Base-by-base conservation (phyloP, 352 stramenopile genomes). In the Pythium aphanidermatum region DNA sequence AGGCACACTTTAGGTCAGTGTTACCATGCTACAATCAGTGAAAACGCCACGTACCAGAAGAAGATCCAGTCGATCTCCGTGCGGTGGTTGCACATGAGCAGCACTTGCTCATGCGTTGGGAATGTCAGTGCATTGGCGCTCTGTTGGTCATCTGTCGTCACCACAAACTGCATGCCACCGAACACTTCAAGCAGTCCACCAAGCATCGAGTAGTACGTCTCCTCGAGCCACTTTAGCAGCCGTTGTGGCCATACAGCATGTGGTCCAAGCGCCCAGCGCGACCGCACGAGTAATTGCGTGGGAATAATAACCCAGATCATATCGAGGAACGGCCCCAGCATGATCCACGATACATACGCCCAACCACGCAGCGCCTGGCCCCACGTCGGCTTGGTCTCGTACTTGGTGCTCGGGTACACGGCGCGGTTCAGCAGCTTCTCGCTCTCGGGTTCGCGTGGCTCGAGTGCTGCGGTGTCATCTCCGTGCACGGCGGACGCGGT, bases 21-120 rank as follows among this genome's bases (percentile, higher is more conserved):
- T 16, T n/a, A 38, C 13, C 13, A 39, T 13, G 4, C 29, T n/a
- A 14, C n/a, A n/a, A 58, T 48, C n/a, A 26, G 25, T 16, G 14
- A n/a, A 31, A 40, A 42, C 6, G 4, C 8, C 17, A 44, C 51
- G 33, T 47, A 71, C 77, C 77, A 90, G 41, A 87, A 83, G 57
- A 89, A 86, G 38, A 92, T 55, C 77, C 80, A 88, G 60, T 92
- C 77, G 41, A 90, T 68, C 56, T 90, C 80, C 3, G 69, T 88
- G 30, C 80, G 75, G 47, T 90, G 77, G 60, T 90, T 92, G 42
- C 58, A 82, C 31, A 92, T 65, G 21, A 90, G 37, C 34, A 90
- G 55, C 24, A 81, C 62, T 19, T 76, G 62, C 27, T 89, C 73
- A 5, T 61, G 27, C 1, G 35, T 26, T 2, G 55, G 14, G 45